Evolutionary conservation across 1,284 basidiomycete species (phyloP), one percentile per base, ranked within the genome.

Genomic region (Ceraceosorus bombacis): DNA sequence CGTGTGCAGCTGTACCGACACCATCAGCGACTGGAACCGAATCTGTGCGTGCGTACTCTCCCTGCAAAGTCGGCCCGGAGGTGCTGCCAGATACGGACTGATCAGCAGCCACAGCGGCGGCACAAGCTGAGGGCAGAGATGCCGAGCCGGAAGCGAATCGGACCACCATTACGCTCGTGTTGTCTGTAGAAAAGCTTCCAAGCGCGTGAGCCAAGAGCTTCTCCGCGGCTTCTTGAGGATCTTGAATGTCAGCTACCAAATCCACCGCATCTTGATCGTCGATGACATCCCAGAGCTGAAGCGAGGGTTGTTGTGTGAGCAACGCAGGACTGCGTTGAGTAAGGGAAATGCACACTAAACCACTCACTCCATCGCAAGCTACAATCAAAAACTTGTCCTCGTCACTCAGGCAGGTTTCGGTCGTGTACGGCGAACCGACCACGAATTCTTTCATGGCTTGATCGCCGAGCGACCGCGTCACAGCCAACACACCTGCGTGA

Each of bases 391-490:
- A 93, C 76, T 95, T 90, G 78, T 99, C 95, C 8, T 90, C 87
- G 9, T 89, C 86, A 58, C 85, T 87, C 15, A 99, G 81, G 64
- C 87, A 86, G 5, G 94, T 97, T 79, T 97, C 92, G 13, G 95
- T 98, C 12, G 95, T 99, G 78, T 96, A 99, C 8, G 95, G 95
- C 43, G 90, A 85, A 1, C 95, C 95, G 50, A 98, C 94, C 6
- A 99, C 94, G 76, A 95, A 99, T 73, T 98, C 94, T 79, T 99
- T 99, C 94, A 99, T 98, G 6, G 91, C 89, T 0, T 90, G 88
- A 77, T 99, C 95, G 52, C 95, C 95, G 50, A 99, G 81, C 68
- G 91, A 94, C 54, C 95, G 83, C 13, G 95, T 99, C 15, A 99
- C 95, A 7, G 92, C 93, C 58, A 99, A 81, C 8, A 98, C 93